Conservation (phyloP, 23 red algal genomes). For the Gracilariopsis chorda region DNA sequence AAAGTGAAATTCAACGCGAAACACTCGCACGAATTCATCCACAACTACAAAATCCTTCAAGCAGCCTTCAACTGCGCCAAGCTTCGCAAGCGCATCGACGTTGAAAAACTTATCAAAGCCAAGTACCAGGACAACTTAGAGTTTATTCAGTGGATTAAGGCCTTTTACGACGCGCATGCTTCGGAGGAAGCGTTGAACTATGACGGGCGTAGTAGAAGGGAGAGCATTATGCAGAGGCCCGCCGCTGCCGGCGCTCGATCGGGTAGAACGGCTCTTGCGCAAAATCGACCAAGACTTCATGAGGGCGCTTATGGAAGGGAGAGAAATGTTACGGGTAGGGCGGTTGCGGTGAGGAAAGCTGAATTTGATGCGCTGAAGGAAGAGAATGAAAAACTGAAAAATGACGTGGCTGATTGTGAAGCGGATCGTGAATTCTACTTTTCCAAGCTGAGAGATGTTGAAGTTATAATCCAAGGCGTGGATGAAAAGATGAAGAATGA, state of each 20-base stretch:
- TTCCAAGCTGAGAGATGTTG: slow-evolving; percentile 87
- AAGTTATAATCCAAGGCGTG: slow-evolving; percentile 77
- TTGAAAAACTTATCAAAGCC: slow-evolving; percentile 86
- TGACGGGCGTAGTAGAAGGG: slow-evolving; percentile 36
- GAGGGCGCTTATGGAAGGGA: background rate
- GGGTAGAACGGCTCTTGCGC: background rate
- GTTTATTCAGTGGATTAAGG: slow-evolving; percentile 98
- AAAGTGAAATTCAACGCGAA: slow-evolving; percentile 90
- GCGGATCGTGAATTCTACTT: slow-evolving; percentile 96
- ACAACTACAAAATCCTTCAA: slow-evolving; percentile 98
- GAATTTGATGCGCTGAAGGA: slow-evolving; percentile 21
- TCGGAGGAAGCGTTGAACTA: slow-evolving; percentile 50
- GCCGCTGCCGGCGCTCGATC: background rate
- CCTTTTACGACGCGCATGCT: slow-evolving; percentile 72
- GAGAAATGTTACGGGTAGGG: background rate
- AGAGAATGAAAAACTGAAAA: slow-evolving; percentile 65
- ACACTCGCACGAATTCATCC: slow-evolving; percentile 74
- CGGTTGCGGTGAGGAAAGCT: background rate
- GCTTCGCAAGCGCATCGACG: slow-evolving; percentile 88
- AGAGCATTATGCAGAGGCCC: slow-evolving; percentile 1
- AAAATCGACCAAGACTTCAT: background rate
- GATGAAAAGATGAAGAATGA: slow-evolving; percentile 36
- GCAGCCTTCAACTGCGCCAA: slow-evolving; percentile 66
- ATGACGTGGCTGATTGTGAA: slow-evolving; percentile 52
- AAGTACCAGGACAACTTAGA: slow-evolving; percentile 95